Base-by-base conservation (phyloP, 2,329 filamentous ascomycete species). In the Cercospora sojina region DNA sequence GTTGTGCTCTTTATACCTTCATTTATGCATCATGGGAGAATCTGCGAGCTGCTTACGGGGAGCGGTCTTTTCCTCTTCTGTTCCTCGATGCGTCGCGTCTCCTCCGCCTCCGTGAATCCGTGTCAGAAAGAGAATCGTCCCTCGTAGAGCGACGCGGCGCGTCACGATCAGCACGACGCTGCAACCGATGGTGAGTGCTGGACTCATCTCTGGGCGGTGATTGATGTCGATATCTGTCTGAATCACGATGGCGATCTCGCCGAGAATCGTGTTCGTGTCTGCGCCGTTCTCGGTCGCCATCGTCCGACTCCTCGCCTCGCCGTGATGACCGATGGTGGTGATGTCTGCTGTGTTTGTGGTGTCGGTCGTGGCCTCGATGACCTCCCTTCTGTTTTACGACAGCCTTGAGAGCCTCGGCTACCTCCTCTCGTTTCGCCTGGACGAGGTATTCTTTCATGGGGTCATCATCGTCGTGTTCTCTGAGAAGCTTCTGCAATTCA, bases 401-500 rank as follows among this genome's bases (percentile, higher is more conserved):
- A 9, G 80, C 85, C 69, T 83, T 83, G 72, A 91, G 79, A 3
- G 92, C 93, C 66, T 86, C 85, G 63, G 90, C 88, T 12, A 97
- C 86, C 77, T 97, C 92, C 76, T 92, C 92, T 79, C 91, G 93
- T 85, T 98, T 97, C 80, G 96, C 91, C 70, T 94, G 87, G 60
- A 97, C 88, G 70, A 98, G 77, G 74, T 91, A 97, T 41, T 87
- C 88, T 80, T 97, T 97, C 95, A 99, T 99, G 0, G 95, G 95
- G 77, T 99, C 95, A 68, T 98, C 94, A 25, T 97, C 93, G 71
- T 98, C 95, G 53, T 76, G 74, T 16, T 94, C 89, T 62, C 86
- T 82, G 61, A 96, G 87, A 64, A 98, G 78, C 53, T 88, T 85
- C 59, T 87, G 87, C 59, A 98, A 80, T 77, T 98, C 93, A 64